phyloP scores from a whole-genome alignment of 2,329 filamentous ascomycete species.

The Beauveria sp. region DNA sequence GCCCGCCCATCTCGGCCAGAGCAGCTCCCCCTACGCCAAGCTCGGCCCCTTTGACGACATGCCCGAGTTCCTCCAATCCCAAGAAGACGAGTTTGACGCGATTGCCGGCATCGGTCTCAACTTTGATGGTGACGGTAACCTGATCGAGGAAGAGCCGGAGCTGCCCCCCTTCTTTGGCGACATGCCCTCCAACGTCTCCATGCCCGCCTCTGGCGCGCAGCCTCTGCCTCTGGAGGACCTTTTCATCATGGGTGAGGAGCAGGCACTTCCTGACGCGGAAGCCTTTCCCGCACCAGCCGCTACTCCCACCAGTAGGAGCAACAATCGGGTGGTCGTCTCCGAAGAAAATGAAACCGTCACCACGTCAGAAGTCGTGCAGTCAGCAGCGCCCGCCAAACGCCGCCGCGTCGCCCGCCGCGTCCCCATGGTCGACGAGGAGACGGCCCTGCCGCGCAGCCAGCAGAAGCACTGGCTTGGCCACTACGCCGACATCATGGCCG shows the following conservation, averaged over 20 bases:
- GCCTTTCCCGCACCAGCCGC: not conserved
- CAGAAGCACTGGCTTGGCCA: slow-evolving; percentile 33
- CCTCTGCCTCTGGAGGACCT: slow-evolving; percentile 12
- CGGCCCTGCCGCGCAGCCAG: slow-evolving; percentile 27
- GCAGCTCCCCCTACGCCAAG: slow-evolving; percentile 23
- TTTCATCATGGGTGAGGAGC: slow-evolving; percentile 14
- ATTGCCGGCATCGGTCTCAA: slow-evolving; percentile 36
- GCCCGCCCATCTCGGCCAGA: slow-evolving; percentile 26
- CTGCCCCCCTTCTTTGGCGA: slow-evolving; percentile 31
- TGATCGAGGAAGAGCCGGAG: slow-evolving; percentile 37
- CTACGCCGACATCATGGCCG: slow-evolving; percentile 49
- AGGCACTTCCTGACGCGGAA: slow-evolving; percentile 7
- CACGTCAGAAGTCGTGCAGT: slow-evolving; percentile 13
- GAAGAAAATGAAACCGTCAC: slow-evolving; percentile 16
- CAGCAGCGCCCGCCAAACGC: slow-evolving; percentile 12
- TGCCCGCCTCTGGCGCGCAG: slow-evolving; percentile 10
- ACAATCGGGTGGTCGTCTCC: not conserved
- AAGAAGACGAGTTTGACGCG: slow-evolving; percentile 30
- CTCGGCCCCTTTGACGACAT: slow-evolving; percentile 16
- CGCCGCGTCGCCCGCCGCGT: not conserved
- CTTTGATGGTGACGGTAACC: slow-evolving; percentile 45
- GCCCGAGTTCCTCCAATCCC: slow-evolving; percentile 25
- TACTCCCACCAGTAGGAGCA: too few relatives aligned
- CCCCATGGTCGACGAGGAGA: slow-evolving; percentile 24
- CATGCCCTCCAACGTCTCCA: slow-evolving; percentile 5